Evolutionary conservation across 2,329 filamentous ascomycete genomes (phyloP), one percentile per base, ranked within the genome.

Genomic region (Colletotrichum sp.): DNA sequence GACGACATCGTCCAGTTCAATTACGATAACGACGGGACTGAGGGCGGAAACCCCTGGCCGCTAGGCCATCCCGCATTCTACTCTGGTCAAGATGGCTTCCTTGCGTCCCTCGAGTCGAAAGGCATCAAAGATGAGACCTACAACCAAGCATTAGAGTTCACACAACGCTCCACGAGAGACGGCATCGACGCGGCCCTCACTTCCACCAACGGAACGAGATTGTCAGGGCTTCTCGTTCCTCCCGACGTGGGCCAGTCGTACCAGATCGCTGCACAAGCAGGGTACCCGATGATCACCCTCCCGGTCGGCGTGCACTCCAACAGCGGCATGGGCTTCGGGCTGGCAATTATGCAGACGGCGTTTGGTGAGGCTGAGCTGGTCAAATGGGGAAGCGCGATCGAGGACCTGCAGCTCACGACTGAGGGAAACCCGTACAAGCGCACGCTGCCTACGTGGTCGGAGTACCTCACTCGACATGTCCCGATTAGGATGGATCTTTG

Each of bases 181-280:
- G 94, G 93, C 7, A 95, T 96, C 74, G 91, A 96, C 79, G 90
- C 91, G 13, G 94, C 93, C 3, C 86, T 96, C 8, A 83, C 80
- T 83, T 87, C 26, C 85, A 85, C 6, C 82, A 85, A 84, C 28
- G 84, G 82, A 5, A 79, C 75, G 9, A 76, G 83, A 24, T 85
- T 95, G 2, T 89, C 92, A 72, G 94, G 90, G 3, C 86, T 96
- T 4, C 86, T 96, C 2, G 92, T 95, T 0, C 94, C 94, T 7
- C 88, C 93, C 0, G 91, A 94, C 80, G 92, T 93, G 5, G 93
- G 89, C 0, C 92, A 94, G 82, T 90, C 90, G 6, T 92, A 92
- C 77, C 92, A 95, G 83, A 90, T 95, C 75, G 92, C 93, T 1
- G 94, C 94, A 0, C 93, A 95, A 84, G 94, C 94, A 7, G 93